Base-by-base conservation (phyloP, 1,284 basidiomycete genomes). In the Mycena citricolor region DNA sequence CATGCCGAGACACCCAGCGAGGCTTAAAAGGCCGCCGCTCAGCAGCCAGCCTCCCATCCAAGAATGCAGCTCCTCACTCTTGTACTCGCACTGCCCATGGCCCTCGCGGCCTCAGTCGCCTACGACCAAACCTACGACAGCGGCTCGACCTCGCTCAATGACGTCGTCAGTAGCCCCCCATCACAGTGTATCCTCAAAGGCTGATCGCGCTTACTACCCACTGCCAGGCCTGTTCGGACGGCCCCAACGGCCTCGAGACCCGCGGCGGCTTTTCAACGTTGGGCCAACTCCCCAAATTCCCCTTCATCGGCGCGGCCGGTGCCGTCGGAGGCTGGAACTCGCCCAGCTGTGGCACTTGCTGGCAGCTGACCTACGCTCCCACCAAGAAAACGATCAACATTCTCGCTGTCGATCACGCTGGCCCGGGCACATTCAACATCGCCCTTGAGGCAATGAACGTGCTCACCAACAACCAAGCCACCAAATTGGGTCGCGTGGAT, bases 261-360 rank as follows among this genome's bases (percentile, higher is more conserved):
- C 35, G 25, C 10, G 42, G 63, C 44, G 65, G 67, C 45, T 67
- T 50, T 55, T 52, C 47, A n/a, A 65, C 59, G 17, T 62, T 70
- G 37, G 57, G 54, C 24, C 50, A 52, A n/a, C 48, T 69, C n/a
- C 63, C 63, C 8, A 49, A 45, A 3, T 62, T 62, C 52, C 65
- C 67, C 8, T 50, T 57, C 54, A 59, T 67, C 42, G 67, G 67
- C 20, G 65, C 60, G 3, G 63, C 59, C 4, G 51, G 48, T 8
- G 64, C 60, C 19, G 52, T 67, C 41, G 57, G 49, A n/a, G 62
- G 59, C 20, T 71, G 52, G 50, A 63, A 69, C 51, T 67, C 60
- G 8, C 10, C 59, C 6, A 48, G 54, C 20, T 74, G 71, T 49
- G 69, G 69, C 39, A 58, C 59, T 38, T 69, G 67, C 55, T 68